Evolutionary conservation across 2,329 filamentous ascomycete genomes (phyloP).

Genomic region (Cryphonectria parasitica): DNA sequence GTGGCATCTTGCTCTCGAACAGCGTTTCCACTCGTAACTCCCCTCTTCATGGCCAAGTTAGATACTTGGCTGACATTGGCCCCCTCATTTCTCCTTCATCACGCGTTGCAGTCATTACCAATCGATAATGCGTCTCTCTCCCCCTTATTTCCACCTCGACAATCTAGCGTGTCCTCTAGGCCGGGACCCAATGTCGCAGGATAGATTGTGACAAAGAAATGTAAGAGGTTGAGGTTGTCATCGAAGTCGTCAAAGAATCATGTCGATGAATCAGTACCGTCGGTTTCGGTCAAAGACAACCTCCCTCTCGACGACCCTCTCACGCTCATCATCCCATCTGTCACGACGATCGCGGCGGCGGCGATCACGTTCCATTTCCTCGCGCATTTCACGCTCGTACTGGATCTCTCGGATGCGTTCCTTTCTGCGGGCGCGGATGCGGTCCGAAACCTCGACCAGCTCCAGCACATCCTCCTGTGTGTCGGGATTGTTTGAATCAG

Average conservation of each 20-base stretch:
- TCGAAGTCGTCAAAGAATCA: neutral
- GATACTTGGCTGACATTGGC: neutral
- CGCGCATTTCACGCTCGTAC: conserved; percentile 62
- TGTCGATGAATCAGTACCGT: conserved; percentile 15
- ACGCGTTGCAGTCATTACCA: neutral
- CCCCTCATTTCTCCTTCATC: neutral
- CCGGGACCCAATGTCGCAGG: neutral
- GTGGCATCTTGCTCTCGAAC: neutral
- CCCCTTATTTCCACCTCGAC: neutral
- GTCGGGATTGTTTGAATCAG: conserved; percentile 38
- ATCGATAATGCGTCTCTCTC: neutral
- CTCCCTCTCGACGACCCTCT: conserved; percentile 66
- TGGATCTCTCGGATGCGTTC: conserved; percentile 57
- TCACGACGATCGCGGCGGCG: conserved; percentile 40
- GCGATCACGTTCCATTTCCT: conserved; percentile 51
- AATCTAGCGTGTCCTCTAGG: neutral
- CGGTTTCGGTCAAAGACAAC: conserved; percentile 59
- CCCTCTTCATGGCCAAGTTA: neutral
- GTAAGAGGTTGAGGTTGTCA: neutral
- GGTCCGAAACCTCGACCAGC: conserved; percentile 80
- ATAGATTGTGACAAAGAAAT: neutral
- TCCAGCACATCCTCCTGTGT: conserved; percentile 81
- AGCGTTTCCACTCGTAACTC: neutral
- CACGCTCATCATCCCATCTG: conserved; percentile 54
- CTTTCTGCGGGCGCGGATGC: conserved; percentile 70